Evolutionary conservation across 192 early-diverging fungal species (phyloP).

Genomic region (Coemansia sp.): DNA sequence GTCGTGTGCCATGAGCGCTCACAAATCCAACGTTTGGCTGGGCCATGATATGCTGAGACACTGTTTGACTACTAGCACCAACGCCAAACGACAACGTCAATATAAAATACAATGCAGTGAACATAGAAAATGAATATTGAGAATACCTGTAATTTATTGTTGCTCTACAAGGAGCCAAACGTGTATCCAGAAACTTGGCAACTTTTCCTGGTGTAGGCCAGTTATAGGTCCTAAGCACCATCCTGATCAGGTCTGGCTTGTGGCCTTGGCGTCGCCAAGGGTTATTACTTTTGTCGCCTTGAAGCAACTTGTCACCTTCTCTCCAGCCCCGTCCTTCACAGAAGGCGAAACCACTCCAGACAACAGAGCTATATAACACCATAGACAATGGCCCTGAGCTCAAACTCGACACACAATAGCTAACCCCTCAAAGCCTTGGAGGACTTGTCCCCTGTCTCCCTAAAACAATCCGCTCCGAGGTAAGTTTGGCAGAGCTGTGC

Average conservation of each 20-base stretch:
- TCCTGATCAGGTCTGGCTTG: neutral
- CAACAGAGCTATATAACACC: neutral
- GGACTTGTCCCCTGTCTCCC: too few relatives aligned
- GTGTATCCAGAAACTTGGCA: neutral
- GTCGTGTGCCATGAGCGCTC: constrained; percentile 42
- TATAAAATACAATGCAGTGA: neutral
- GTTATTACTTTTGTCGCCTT: too few relatives aligned
- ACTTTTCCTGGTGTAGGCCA: too few relatives aligned
- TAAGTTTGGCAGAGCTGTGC: too few relatives aligned
- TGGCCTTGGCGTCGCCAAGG: neutral
- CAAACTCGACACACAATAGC: neutral
- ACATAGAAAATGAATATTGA: neutral
- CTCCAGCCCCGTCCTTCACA: neutral
- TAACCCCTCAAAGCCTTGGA: neutral
- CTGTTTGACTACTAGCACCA: neutral
- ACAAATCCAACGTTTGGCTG: constrained; percentile 36
- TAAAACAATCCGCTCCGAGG: too few relatives aligned
- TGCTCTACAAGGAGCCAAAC: neutral
- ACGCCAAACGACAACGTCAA: neutral
- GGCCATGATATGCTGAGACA: neutral
- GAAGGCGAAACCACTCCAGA: neutral
- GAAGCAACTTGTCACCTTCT: neutral
- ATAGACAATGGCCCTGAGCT: neutral
- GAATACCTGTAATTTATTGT: neutral
- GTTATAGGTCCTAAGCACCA: too few relatives aligned